Base-by-base conservation (phyloP, 495 filamentous ascomycete genomes). In the Recurvomyces mirabilis region DNA sequence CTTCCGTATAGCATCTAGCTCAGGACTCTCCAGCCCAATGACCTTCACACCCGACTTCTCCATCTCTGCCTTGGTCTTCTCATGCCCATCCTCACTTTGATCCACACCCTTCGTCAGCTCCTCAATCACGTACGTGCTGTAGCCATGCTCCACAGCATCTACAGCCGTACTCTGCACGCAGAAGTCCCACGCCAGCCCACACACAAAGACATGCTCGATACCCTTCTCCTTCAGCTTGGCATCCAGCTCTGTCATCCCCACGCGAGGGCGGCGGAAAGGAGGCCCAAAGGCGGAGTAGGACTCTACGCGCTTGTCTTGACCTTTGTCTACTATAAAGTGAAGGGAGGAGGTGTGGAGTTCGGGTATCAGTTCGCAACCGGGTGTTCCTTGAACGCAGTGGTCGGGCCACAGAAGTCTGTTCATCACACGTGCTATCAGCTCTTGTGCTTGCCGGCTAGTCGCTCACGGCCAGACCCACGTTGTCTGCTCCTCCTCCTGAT, bases 281-380 rank as follows among this genome's bases (percentile, higher is more conserved):
- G 83, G 80, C 37, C 76, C 78, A 58, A 98, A 95, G 3, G 76
- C 85, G 38, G 78, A 84, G 61, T 94, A 96, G 84, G 93, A 93
- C 64, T 98, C 91, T 7, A 93, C 70, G 33, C 70, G 67, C 25
- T 68, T 51, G 47, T 86, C 70, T 51, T 68, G 70, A 25, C 91
- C 91, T 63, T 98, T 98, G 47, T 82, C 69, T 31, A 94, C 67
- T 31, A 82, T 63, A 21, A 64, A 47, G 57, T 91, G 72, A 39
- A 93, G 48, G 29, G 67, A 70, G 14, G 56, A 54, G 13, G 56
- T 40, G 48, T 86, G 69, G 15, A 96, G 69, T 62, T 91, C 88
- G 0, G 79, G 72, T 14, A 91, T 69, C 24, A 96, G 68, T 36
- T 75, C 72, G 1, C 84, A 81, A 19, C 91, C 91, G 4, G 66